These are phyloP conservation scores for Sphagnurus paluster DNA, from an alignment of 1,284 basidiomycete species.

Conservation along the genomic window DNA sequence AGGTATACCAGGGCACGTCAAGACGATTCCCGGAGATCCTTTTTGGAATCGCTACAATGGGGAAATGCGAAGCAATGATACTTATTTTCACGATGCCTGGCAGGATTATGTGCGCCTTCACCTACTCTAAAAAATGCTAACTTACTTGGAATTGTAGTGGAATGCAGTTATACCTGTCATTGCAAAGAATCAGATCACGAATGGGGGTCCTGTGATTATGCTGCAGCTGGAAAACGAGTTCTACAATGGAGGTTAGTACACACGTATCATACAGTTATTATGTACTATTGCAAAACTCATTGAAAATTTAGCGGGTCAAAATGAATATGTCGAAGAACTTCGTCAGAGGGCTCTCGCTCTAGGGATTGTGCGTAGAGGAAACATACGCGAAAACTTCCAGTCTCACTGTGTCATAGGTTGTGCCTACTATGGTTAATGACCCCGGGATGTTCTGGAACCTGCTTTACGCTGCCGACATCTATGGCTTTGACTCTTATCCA, in stretches of 20 bases:
- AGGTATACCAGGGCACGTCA: slow-evolving; percentile 52
- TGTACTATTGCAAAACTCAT: background rate
- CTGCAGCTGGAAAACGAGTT: slow-evolving; percentile 18
- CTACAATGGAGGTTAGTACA: slow-evolving; percentile 13
- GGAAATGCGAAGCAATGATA: slow-evolving; percentile 56
- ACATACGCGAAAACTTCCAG: background rate
- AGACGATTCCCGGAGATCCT: slow-evolving; percentile 45
- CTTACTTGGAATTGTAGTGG: slow-evolving; percentile 8
- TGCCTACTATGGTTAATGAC: slow-evolving; percentile 18
- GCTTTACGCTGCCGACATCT: slow-evolving; percentile 20
- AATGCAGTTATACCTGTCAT: slow-evolving; percentile 44
- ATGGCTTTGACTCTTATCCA: slow-evolving; percentile 26
- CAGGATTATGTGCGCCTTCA: slow-evolving; percentile 48
- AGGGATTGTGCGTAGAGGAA: slow-evolving; percentile 11
- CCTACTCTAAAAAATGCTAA: background rate
- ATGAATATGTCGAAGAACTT: slow-evolving; percentile 19
- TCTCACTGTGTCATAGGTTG: slow-evolving; percentile 4
- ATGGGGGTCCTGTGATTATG: slow-evolving; percentile 21
- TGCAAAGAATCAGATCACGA: slow-evolving; percentile 28
- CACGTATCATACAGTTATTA: background rate
- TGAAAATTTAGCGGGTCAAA: slow-evolving; percentile 15
- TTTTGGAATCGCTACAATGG: slow-evolving; percentile 50
- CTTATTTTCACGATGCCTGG: slow-evolving; percentile 60
- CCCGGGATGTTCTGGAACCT: slow-evolving; percentile 15
- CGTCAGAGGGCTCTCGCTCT: slow-evolving; percentile 14